phyloP scores from a whole-genome alignment of 2,329 filamentous ascomycete genomes.

The Penicillium concentricum region DNA sequence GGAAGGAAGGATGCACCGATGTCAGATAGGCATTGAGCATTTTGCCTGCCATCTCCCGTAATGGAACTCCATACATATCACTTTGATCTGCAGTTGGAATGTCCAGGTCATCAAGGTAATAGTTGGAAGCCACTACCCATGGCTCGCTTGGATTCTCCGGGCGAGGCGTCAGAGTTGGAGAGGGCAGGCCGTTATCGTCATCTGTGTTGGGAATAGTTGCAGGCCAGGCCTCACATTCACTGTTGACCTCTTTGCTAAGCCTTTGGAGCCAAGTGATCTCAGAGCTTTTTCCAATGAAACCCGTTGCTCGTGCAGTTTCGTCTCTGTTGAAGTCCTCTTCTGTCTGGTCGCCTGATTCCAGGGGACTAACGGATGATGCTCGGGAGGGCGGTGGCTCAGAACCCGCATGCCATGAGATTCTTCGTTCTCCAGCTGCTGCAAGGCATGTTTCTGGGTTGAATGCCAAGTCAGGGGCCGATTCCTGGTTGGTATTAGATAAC shows the following conservation, averaged over 20 bases:
- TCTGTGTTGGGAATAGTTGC: constrained; percentile 14
- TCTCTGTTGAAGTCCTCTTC: constrained; percentile 46
- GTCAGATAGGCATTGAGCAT: constrained; percentile 44
- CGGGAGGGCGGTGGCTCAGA: constrained; percentile 24
- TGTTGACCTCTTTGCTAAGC: constrained; percentile 35
- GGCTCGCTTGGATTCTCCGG: constrained; percentile 24
- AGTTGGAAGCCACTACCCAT: constrained; percentile 33
- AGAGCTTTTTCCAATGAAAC: constrained; percentile 47
- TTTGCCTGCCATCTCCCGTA: constrained; percentile 36
- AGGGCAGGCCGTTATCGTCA: constrained; percentile 26
- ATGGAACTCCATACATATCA: constrained; percentile 39
- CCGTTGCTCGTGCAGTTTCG: constrained; percentile 39
- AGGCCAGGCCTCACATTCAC: constrained; percentile 22
- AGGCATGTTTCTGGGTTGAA: constrained; percentile 21
- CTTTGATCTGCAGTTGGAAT: constrained; percentile 35
- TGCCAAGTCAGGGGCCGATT: constrained; percentile 21
- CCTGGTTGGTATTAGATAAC: constrained; percentile 25
- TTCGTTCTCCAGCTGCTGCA: constrained; percentile 18
- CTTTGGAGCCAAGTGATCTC: constrained; percentile 48
- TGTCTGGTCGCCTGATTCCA: constrained; percentile 41
- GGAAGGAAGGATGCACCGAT: constrained; percentile 47
- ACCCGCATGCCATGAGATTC: constrained; percentile 15
- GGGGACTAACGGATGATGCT: constrained; percentile 32
- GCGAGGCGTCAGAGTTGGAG: constrained; percentile 27
- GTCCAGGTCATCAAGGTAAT: constrained; percentile 44